These are phyloP conservation scores for Candida silvicultrix DNA, from an alignment of 805 yeast species.

Conservation along the genomic window DNA sequence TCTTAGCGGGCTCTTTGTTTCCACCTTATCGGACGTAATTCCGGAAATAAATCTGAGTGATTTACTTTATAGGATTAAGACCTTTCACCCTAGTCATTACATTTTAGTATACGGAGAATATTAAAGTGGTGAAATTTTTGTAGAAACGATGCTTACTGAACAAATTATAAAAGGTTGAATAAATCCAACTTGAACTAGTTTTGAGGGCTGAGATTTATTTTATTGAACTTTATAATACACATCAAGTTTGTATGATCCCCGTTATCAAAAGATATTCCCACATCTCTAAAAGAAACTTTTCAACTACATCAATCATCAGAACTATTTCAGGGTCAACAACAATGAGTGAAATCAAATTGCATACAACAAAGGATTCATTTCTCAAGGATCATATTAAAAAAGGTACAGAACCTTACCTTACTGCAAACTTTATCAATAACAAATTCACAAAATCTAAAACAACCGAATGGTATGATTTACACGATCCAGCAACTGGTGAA, in stretches of 20 bases:
- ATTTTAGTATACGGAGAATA: background rate
- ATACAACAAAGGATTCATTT: slow-evolving; percentile 29
- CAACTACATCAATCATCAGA: background rate
- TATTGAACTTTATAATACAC: too few relatives aligned
- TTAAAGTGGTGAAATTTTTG: background rate
- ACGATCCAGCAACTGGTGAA: slow-evolving; percentile 67
- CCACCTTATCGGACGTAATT: background rate
- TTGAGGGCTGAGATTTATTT: too few relatives aligned
- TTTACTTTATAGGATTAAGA: background rate
- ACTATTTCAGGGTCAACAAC: background rate
- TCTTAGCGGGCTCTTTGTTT: too few relatives aligned
- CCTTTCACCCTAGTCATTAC: background rate
- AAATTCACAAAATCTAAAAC: slow-evolving; percentile 40
- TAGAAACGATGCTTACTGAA: too few relatives aligned
- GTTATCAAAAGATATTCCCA: background rate
- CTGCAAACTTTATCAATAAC: slow-evolving; percentile 44
- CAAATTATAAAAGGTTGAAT: background rate
- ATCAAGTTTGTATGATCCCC: background rate
- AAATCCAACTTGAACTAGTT: too few relatives aligned
- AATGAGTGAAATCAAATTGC: slow-evolving; percentile 17
- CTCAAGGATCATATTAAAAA: slow-evolving; percentile 34
- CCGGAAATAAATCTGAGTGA: background rate
- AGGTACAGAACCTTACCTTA: slow-evolving; percentile 37
- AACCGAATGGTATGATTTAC: slow-evolving; percentile 54
- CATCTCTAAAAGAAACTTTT: background rate